These are phyloP conservation scores for Maudiozyma turicensis DNA, from an alignment of 805 yeast species.

Conservation along the genomic window DNA sequence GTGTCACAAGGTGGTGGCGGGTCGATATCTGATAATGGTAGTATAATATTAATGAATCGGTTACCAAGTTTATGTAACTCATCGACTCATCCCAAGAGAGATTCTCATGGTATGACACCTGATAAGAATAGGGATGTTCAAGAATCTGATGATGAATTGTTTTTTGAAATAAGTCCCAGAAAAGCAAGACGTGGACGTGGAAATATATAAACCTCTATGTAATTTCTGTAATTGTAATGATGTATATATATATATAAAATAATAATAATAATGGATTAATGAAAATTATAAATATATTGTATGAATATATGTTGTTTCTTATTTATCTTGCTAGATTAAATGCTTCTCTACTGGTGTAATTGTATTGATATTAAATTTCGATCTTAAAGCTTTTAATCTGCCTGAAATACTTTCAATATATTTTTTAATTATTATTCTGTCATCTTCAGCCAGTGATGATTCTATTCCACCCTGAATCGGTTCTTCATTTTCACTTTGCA, in stretches of 20 bases:
- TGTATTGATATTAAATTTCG: slow-evolving; percentile 33
- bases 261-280: no score
- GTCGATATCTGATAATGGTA: not conserved
- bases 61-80: not conserved
- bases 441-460: slow-evolving; percentile 53
- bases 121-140: not conserved
- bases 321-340: not conserved
- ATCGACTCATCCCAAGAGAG: no score
- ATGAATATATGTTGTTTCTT: not conserved
- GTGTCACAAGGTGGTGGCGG: not conserved
- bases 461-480: slow-evolving; percentile 23
- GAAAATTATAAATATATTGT: not conserved
- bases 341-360: slow-evolving; percentile 16
- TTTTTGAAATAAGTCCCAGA: not conserved
- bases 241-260: no score
- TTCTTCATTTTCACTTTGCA: slow-evolving; percentile 34
- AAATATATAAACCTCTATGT: no score
- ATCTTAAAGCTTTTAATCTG: slow-evolving; percentile 59
- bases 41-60: not conserved
- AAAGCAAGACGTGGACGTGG: not conserved
- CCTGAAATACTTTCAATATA: slow-evolving; percentile 77
- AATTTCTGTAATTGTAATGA: no score
- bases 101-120: not conserved
- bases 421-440: slow-evolving; percentile 63
- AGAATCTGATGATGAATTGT: not conserved